A percentile compares a stretch with the other conserved stretches of the same genome.
Conservation (phyloP, 805 yeast species). For the Candida maris region DNA sequence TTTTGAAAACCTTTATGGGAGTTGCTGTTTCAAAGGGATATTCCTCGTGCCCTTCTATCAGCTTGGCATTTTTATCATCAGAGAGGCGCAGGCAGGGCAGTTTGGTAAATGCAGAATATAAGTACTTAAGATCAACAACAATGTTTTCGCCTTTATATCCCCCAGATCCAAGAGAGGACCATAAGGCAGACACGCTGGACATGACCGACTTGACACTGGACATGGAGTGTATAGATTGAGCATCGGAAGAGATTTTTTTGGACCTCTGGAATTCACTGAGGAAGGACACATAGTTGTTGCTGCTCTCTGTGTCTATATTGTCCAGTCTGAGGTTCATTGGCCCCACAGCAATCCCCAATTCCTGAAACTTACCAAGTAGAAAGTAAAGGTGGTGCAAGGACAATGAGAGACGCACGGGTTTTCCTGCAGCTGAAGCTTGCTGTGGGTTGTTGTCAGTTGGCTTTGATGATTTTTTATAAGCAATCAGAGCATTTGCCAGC, state of each 20-base stretch:
- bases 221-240: conserved; percentile 53
- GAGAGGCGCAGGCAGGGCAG: conserved; percentile 60
- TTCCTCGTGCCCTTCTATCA: conserved; percentile 62
- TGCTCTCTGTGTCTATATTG: conserved; percentile 48
- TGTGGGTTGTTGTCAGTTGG: conserved; percentile 9
- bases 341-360: conserved; percentile 48
- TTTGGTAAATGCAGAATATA: conserved; percentile 61
- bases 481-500: conserved; percentile 54
- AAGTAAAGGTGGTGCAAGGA: conserved; percentile 64
- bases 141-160: conserved; percentile 44
- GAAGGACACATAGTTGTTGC: conserved; percentile 52
- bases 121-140: conserved; percentile 44
- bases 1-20: conserved; percentile 59
- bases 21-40: conserved; percentile 70
- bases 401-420: conserved; percentile 54
- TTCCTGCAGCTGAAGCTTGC: conserved; percentile 21
- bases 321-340: conserved; percentile 60
- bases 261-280: conserved; percentile 50
- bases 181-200: conserved; percentile 42
- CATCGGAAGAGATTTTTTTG: conserved; percentile 32
- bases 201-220: conserved; percentile 53
- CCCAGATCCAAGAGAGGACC: conserved; percentile 33
- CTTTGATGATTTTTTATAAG: conserved; percentile 41
- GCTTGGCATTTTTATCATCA: conserved; percentile 54
- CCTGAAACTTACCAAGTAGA: conserved; percentile 54